A percentile compares a stretch with the other conserved stretches of the same genome.
Conservation (phyloP, 2,329 filamentous ascomycete species). For the Pseudogymnoascus verrucosus region DNA sequence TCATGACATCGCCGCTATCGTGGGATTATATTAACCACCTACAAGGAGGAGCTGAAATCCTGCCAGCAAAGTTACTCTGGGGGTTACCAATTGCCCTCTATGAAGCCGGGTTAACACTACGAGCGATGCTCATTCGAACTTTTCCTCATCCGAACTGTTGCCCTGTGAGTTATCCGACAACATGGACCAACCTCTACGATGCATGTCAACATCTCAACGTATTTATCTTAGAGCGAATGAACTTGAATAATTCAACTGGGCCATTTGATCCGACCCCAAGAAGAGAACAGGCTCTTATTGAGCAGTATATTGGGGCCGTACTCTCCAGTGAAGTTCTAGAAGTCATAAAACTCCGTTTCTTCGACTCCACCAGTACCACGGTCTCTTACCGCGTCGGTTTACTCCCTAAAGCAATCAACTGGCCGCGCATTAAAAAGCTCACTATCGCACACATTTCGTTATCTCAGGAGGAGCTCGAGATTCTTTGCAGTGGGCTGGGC, state of each 20-base stretch:
- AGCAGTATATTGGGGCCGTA: not conserved
- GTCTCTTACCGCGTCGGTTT: not conserved
- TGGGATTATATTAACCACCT: not conserved
- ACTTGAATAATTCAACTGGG: not conserved
- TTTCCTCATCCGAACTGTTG: not conserved
- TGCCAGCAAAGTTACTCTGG: conserved; percentile 3
- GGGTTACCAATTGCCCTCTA: conserved; percentile 2
- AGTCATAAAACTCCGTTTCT: not conserved
- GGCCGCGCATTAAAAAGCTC: not conserved
- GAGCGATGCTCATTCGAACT: not conserved
- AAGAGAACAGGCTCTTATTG: not conserved
- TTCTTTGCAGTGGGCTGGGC: not conserved
- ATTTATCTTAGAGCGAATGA: not conserved
- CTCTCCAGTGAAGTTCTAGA: not conserved
- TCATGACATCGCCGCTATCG: not conserved
- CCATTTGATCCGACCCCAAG: not conserved
- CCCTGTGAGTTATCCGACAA: not conserved
- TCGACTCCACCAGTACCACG: not conserved
- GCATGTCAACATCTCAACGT: not conserved
- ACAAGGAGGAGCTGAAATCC: not conserved
- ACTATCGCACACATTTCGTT: not conserved
- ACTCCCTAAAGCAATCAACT: not conserved
- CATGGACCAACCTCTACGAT: not conserved
- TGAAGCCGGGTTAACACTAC: not conserved
- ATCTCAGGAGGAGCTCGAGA: not conserved